phyloP scores from a whole-genome alignment of 2,329 filamentous ascomycete genomes.

The Xylariaceae sp. region DNA sequence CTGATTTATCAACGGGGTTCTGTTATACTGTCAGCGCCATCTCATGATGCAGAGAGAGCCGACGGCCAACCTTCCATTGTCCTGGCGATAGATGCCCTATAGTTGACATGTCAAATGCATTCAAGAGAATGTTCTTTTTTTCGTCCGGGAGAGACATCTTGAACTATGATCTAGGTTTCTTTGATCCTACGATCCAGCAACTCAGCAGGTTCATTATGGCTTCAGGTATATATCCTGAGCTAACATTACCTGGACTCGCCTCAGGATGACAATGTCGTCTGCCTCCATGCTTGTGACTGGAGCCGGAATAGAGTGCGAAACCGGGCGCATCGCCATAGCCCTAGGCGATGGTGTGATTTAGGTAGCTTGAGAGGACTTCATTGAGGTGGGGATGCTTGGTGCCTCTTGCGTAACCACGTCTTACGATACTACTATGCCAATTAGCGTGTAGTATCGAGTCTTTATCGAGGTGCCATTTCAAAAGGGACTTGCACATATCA shows the following conservation, averaged over 20 bases:
- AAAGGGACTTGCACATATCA: background rate
- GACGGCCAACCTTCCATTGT: constrained; percentile 61
- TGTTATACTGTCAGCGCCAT: constrained; percentile 31
- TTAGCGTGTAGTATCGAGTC: background rate
- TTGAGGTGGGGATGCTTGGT: background rate
- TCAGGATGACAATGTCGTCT: background rate
- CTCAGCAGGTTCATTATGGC: background rate
- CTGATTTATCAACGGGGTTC: constrained; percentile 64
- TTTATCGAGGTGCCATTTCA: background rate
- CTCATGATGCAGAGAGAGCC: background rate
- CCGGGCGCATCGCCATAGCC: background rate
- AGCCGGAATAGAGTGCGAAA: background rate
- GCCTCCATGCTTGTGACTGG: background rate
- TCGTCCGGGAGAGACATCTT: constrained; percentile 23
- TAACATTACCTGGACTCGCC: background rate
- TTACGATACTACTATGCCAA: background rate
- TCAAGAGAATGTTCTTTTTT: constrained; percentile 61
- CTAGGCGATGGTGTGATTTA: background rate
- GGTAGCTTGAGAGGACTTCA: background rate
- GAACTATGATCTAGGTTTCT: background rate
- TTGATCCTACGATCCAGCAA: constrained; percentile 6
- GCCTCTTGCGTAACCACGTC: background rate
- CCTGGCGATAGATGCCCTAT: constrained; percentile 66
- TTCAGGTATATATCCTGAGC: background rate
- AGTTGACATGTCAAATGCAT: constrained; percentile 69